These are phyloP conservation scores for Camptophora hylomeconis DNA, from an alignment of 2,329 filamentous ascomycete genomes.

Conservation along the genomic window DNA sequence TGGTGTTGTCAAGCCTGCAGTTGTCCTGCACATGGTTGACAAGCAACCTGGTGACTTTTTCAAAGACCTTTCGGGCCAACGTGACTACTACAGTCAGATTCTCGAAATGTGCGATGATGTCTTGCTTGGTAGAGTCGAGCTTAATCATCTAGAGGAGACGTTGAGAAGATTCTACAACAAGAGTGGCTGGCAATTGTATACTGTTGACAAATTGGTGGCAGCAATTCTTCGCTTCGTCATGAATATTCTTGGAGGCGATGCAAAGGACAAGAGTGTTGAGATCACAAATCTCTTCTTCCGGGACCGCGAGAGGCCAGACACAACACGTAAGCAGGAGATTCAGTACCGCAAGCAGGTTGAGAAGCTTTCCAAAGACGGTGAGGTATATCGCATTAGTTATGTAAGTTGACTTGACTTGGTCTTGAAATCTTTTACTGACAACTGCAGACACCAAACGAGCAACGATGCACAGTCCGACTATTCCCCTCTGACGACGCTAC, in stretches of 20 bases:
- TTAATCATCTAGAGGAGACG: slow-evolving; percentile 74
- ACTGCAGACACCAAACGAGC: slow-evolving; percentile 49
- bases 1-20: slow-evolving; percentile 55
- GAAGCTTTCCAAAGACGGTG: slow-evolving; percentile 82
- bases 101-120: slow-evolving; percentile 77
- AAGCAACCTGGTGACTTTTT: slow-evolving; percentile 68
- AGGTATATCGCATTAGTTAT: slow-evolving; percentile 80
- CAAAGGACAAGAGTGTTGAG: slow-evolving; percentile 86
- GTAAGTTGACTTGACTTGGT: slow-evolving; percentile 45
- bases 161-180: slow-evolving; percentile 83
- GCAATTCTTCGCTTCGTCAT: slow-evolving; percentile 72
- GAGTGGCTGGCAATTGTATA: slow-evolving; percentile 87
- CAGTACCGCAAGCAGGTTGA: slow-evolving; percentile 84
- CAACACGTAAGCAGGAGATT: slow-evolving; percentile 80
- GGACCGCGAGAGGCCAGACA: slow-evolving; percentile 69
- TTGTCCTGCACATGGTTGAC: slow-evolving; percentile 70
- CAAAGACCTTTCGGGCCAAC: slow-evolving; percentile 45
- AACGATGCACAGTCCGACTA: slow-evolving; percentile 62
- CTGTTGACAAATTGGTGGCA: slow-evolving; percentile 75
- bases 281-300: slow-evolving; percentile 77
- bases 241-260: slow-evolving; percentile 49
- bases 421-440: slow-evolving; percentile 22
- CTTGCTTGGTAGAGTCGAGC: slow-evolving; percentile 68
- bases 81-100: slow-evolving; percentile 75
- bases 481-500: slow-evolving; percentile 75